Evolutionary conservation across 2,329 filamentous ascomycete species (phyloP), one percentile per base, ranked within the genome.

Genomic region (Fusarium equiseti): DNA sequence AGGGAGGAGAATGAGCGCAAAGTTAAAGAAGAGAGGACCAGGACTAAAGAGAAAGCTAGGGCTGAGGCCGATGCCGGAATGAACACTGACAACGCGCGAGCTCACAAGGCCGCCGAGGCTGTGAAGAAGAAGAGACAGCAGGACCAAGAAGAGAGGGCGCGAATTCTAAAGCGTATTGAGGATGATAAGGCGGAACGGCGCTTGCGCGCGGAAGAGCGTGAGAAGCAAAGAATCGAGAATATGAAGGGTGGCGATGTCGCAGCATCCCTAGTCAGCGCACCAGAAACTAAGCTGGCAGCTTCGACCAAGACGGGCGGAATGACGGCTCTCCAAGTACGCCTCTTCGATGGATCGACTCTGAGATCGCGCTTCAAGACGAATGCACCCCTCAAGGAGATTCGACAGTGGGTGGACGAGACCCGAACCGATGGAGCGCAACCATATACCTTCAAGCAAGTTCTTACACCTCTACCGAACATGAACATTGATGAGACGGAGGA

Each of bases 291-390:
- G 71, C 50, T 77, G 16, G 74, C 77, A 0, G 77, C 76, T 10
- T 75, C 74, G 8, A 77, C 70, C 20, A 76, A 63, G 35, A 35
- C 68, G 2, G 77, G 78, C 9, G 76, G 75, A 18, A 78, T 78
- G 72, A 78, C 81, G 1, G 87, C 91, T 20, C 82, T 98, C 2
- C 93, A 96, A 75, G 88, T 97, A 20, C 89, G 95, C 10, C 84
- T 97, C 0, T 92, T 97, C 60, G 94, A 98, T 76, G 95, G 95
- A 12, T 91, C 90, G 13, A 94, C 90, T 3, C 87, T 98, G 20
- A 89, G 94, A 43, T 87, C 86, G 6, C 89, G 87, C 20, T 97
- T 98, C 78, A 83, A 88, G 13, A 88, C 89, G 24, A 82, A 83
- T 4, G 84, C 87, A 9, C 92, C 87, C 1, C 84, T 98, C 6